Base-by-base conservation (phyloP, 768 basidiomycete genomes). In the Boletus reticuloceps region DNA sequence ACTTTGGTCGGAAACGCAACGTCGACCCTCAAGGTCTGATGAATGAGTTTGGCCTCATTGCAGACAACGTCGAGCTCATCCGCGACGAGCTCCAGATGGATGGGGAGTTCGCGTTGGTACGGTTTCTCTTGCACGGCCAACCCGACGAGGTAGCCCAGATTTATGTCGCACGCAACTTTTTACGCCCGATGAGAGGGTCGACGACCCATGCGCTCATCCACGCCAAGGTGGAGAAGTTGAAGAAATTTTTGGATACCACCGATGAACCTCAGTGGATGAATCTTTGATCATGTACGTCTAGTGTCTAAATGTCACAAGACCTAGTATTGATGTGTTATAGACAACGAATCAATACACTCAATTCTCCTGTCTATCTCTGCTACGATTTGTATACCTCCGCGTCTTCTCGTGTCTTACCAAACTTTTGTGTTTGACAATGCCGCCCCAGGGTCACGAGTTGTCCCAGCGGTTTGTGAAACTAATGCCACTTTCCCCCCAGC, bases 1-100 rank as follows among this genome's bases (percentile, higher is more conserved):
- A 52, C 22, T 52, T 37, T 10, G 36, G 43, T 11, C 25, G 6
- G 36, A 44, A 37, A 52, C 43, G 29, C 10, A 37, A 52, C n/a
- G 13, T 37, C 4, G 25, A 45, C 34, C 43, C 51, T 11, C 7
- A 1, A 20, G 36, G 43, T 14, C 20, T 9, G 12, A 45, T 1
- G n/a, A 19, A 10, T 1, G 2, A 4, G 5, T 44, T 52, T 2
- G 25, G 6, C 8, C 11, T 27, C 25, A 2, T 52, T 7, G 34
- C 27, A 2, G n/a, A 36, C 13, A 44, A 43, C 9, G 17, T 52
- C n/a, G n/a, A 52, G 27, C 25, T 22, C 34, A 25, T 52, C n/a
- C n/a, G 34, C 29, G 36, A 52, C 3, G 36, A 52, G 25, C 10
- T 52, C 5, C 10, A 29, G 25, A 44, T 37, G 34, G 22, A 27